These are phyloP conservation scores for Candida adriatica DNA, from an alignment of 805 yeast genomes.

Conservation along the genomic window DNA sequence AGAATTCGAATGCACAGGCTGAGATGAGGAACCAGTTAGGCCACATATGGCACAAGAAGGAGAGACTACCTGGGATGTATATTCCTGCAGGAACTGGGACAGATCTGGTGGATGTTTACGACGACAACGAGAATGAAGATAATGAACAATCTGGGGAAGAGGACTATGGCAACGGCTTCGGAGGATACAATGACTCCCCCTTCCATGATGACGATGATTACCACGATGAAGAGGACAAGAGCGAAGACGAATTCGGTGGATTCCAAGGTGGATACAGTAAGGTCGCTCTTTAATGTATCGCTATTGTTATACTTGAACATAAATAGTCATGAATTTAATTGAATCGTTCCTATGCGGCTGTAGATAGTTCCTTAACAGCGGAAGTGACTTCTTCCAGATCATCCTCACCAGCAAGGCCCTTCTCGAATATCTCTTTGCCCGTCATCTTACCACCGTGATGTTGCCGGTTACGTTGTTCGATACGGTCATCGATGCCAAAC, in stretches of 20 bases:
- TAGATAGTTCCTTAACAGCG: slow-evolving; percentile 14
- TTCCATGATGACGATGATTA: slow-evolving; percentile 10
- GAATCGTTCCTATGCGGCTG: slow-evolving; percentile 5
- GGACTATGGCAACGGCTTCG: neutral
- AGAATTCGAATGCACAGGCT: slow-evolving; percentile 13
- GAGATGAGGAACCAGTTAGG: slow-evolving; percentile 9
- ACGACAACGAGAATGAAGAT: too few species aligned
- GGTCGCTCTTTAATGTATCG: neutral
- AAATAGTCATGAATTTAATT: too few species aligned
- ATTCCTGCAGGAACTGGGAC: neutral
- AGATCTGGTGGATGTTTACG: too few species aligned
- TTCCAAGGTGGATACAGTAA: slow-evolving; percentile 26
- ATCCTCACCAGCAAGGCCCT: slow-evolving; percentile 72
- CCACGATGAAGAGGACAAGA: slow-evolving; percentile 15
- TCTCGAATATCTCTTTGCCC: slow-evolving; percentile 86
- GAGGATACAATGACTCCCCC: neutral
- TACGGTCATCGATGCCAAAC: slow-evolving; percentile 58
- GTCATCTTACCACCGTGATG: slow-evolving; percentile 74
- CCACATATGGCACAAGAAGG: slow-evolving; percentile 6
- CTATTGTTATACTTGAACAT: too few species aligned
- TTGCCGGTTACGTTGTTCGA: slow-evolving; percentile 40
- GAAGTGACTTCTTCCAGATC: slow-evolving; percentile 39
- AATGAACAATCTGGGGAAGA: slow-evolving; percentile 1
- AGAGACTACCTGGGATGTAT: slow-evolving; percentile 8
- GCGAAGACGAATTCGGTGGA: slow-evolving; percentile 31